These are phyloP conservation scores for Alternaria rosae DNA, from an alignment of 2,329 filamentous ascomycete species.

Conservation along the genomic window DNA sequence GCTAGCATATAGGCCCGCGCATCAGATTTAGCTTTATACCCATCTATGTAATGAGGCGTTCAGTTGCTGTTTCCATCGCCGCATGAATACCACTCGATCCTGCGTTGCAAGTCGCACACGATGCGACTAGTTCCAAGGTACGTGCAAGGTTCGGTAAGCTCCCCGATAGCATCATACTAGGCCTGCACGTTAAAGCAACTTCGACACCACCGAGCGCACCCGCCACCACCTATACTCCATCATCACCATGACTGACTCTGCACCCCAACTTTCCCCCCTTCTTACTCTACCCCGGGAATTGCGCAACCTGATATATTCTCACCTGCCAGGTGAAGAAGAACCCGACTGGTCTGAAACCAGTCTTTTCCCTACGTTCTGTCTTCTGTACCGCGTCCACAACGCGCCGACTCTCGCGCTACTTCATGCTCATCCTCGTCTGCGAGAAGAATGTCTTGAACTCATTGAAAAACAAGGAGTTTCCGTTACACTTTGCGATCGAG, in stretches of 20 bases:
- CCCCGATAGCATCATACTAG: neutral
- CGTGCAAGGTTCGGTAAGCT: neutral
- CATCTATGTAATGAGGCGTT: neutral
- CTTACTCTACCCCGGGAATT: neutral
- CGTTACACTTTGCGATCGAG: neutral
- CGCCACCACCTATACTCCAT: neutral
- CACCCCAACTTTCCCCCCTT: neutral
- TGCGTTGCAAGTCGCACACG: neutral
- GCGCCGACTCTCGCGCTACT: neutral
- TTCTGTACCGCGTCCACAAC: neutral
- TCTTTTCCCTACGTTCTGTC: neutral
- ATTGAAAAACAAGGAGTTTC: neutral
- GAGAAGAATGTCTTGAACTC: neutral
- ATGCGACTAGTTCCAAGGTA: neutral
- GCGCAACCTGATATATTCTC: neutral
- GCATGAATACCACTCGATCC: neutral
- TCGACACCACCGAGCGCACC: neutral
- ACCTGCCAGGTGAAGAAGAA: neutral
- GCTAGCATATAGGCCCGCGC: neutral
- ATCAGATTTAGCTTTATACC: neutral
- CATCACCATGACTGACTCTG: neutral
- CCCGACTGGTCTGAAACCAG: neutral
- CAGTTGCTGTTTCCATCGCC: neutral
- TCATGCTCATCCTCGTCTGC: conserved; percentile 1
- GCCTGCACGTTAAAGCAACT: neutral